Base-by-base conservation (phyloP, 208 protist species). In the Trypanosoma caninum region DNA sequence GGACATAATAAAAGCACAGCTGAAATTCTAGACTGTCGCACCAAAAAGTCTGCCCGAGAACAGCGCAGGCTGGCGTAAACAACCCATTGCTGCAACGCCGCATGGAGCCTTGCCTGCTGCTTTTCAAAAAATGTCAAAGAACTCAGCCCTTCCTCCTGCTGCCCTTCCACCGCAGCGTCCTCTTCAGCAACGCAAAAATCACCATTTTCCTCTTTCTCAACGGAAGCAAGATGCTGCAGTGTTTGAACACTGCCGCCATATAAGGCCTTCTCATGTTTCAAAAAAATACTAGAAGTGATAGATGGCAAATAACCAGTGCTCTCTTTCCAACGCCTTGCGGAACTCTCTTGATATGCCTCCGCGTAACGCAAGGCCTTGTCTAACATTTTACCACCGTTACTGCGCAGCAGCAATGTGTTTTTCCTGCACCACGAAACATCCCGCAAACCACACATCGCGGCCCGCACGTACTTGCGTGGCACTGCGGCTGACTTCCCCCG, bases 31-130 rank as follows among this genome's bases (percentile, higher is more conserved):
- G 62, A 61, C 44, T 69, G 61, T 42, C 55, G 37, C 35, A 30
- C 38, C 37, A 54, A 16, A 44, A 69, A 67, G 5, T 59, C 71
- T 23, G 41, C 20, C 23, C 30, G 57, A n/a, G 54, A 46, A 45
- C n/a, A 50, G 42, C 41, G 50, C 13, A 65, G 50, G 4, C 40
- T 53, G 20, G 42, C 48, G 51, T 59, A 66, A 10, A 56, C 31
- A 25, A 72, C 45, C 64, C 58, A 72, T 46, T 76, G 71, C 44
- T 62, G 64, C 23, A 72, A 38, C 20, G 61, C 56, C n/a, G 53
- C 52, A 38, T 76, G 64, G 27, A 65, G 14, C 28, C 46, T 42
- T 30, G 57, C 57, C 28, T 66, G 58, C 13, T 72, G 64, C 52
- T 40, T 51, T 47, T 65, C 64, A 47, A 34, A 22, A 23, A 63